These are phyloP conservation scores for Colletotrichum chrysophilum DNA, from an alignment of 2,329 filamentous ascomycete species.

Conservation along the genomic window DNA sequence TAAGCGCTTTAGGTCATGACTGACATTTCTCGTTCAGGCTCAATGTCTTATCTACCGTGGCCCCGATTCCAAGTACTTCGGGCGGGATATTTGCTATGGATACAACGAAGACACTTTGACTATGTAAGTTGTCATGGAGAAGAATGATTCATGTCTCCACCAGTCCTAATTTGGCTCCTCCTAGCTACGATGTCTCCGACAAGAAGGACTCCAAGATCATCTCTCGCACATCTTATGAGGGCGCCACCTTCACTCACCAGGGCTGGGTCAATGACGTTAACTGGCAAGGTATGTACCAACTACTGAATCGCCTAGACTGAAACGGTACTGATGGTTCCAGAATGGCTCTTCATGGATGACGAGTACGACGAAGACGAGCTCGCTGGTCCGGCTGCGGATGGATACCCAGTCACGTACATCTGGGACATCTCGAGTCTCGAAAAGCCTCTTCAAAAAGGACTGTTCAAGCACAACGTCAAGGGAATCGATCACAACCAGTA, in stretches of 20 bases:
- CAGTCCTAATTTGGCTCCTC: neutral
- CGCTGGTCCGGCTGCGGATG: slow-evolving; percentile 41
- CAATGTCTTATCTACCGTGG: slow-evolving; percentile 59
- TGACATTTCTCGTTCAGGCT: slow-evolving; percentile 42
- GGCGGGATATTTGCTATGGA: slow-evolving; percentile 57
- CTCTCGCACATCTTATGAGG: slow-evolving; percentile 60
- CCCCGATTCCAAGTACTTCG: slow-evolving; percentile 48
- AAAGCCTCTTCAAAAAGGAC: slow-evolving; percentile 44
- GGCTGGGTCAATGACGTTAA: slow-evolving; percentile 54
- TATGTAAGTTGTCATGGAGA: slow-evolving; percentile 33
- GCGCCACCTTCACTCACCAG: slow-evolving; percentile 63
- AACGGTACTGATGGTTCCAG: neutral
- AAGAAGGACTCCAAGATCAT: slow-evolving; percentile 51
- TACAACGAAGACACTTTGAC: slow-evolving; percentile 58
- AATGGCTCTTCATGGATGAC: slow-evolving; percentile 49
- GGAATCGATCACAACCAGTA: slow-evolving; percentile 53
- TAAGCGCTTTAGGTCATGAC: neutral
- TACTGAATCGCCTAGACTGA: neutral
- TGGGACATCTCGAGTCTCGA: slow-evolving; percentile 50
- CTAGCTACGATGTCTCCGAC: slow-evolving; percentile 52
- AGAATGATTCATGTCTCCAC: neutral
- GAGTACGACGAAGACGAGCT: slow-evolving; percentile 52
- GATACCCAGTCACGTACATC: slow-evolving; percentile 53
- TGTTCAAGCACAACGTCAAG: slow-evolving; percentile 39
- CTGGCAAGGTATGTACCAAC: slow-evolving; percentile 31